Conservation (phyloP, 495 filamentous ascomycete species). For the Daldinia caldariorum region DNA sequence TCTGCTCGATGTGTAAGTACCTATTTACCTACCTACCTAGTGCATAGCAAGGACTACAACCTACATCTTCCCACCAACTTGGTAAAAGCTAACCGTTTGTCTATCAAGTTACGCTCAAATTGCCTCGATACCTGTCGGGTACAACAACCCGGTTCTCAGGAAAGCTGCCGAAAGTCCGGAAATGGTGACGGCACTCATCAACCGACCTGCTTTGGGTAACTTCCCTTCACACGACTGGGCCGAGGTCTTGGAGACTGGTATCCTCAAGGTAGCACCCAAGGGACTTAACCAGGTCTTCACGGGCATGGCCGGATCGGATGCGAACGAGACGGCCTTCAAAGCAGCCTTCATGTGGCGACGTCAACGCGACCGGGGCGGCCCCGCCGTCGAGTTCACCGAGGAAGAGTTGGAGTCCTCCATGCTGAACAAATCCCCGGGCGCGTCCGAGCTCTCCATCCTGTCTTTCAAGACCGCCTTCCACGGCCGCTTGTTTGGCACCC, state of each 20-base stretch:
- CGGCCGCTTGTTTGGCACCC: constrained; percentile 90
- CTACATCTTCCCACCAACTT: neutral
- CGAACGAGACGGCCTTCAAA: constrained; percentile 99
- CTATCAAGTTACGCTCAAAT: constrained; percentile 84
- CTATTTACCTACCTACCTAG: too few species aligned
- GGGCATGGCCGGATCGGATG: constrained; percentile 92
- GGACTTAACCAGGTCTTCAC: constrained; percentile 97
- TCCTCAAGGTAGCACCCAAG: constrained; percentile 88
- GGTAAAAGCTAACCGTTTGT: constrained; percentile 29
- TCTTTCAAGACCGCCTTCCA: constrained; percentile 96
- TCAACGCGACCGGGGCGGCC: constrained; percentile 85
- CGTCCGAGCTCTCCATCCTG: constrained; percentile 87
- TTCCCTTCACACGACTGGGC: constrained; percentile 94
- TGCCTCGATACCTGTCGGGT: constrained; percentile 95
- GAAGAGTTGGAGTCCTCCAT: constrained; percentile 83
- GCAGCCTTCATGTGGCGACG: constrained; percentile 98
- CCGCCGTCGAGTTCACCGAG: constrained; percentile 81
- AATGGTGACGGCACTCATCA: constrained; percentile 86
- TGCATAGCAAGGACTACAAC: neutral
- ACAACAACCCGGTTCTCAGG: constrained; percentile 88
- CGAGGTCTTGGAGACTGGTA: constrained; percentile 82
- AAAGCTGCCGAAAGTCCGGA: constrained; percentile 76
- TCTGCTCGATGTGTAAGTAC: constrained; percentile 77
- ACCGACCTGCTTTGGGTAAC: constrained; percentile 94
- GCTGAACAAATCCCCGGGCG: constrained; percentile 84